Base-by-base conservation (phyloP, 352 stramenopile species). In the Thraustotheca clavata region DNA sequence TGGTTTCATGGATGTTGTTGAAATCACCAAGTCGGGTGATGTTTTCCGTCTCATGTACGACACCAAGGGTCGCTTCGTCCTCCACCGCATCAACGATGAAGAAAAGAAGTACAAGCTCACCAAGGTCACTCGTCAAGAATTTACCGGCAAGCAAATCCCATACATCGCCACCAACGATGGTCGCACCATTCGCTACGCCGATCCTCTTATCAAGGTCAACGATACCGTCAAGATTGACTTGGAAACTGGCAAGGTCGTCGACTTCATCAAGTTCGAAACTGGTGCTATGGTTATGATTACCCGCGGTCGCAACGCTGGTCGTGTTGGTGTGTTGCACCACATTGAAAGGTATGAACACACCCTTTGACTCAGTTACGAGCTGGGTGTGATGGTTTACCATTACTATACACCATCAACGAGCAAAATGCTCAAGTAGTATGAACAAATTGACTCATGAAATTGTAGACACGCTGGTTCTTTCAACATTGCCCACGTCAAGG, bases 1-100 rank as follows among this genome's bases (percentile, higher is more conserved):
- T 31, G 96, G 97, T 49, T 99, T 99, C 88, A 99, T 99, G 96
- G 96, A 99, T 72, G 95, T 99, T n/a, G 86, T 99, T 34, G 84
- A 96, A 71, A 83, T 99, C 39, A 88, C 97, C 62, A 99, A 98
- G 87, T 91, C 91, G 43, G 90, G 87, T 57, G 96, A 99, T 81
- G 75, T 89, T 63, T 99, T 99, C 88, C 95, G 97, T 71, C 80
- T 99, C 5, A 59, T 99, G 49, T 99, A 98, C 83, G 96, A 99
- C 79, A 96, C 85, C 62, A 99, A 99, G 89, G 96, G 97, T 78
- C 92, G 97, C 69, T 99, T 99, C 71, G 89, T 98, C 63, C 83
- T 99, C 49, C 96, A 99, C 86, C 86, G 92, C 60, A 90, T 99
- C 69, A 87, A 92, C 59, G 82, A 96, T 66, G 88, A 98, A 68